Percentiles rank a stretch among this genome's conserved stretches.
phyloP scores from a whole-genome alignment of 352 stramenopile genomes.

The Globisporangium canariense region DNA sequence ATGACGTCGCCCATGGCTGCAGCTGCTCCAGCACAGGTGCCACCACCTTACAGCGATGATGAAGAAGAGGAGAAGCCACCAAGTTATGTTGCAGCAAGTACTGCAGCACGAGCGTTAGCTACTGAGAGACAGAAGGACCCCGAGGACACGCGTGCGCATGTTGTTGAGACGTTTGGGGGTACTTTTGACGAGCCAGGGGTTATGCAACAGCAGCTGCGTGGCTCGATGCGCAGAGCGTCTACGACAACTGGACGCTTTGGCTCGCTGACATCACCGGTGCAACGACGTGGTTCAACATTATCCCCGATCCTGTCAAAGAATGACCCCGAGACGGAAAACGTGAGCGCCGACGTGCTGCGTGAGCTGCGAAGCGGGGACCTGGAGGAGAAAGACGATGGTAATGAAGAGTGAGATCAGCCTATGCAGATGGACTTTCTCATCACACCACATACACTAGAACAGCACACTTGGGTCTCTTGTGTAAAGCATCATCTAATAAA shows the following conservation, averaged over 20 bases:
- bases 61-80: conserved; percentile 6
- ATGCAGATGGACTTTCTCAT: neutral
- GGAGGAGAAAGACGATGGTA: conserved; percentile 5
- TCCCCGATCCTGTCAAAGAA: neutral
- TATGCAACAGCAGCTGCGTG: neutral
- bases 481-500: conserved; percentile 8
- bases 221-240: neutral
- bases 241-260: neutral
- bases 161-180: too few species aligned
- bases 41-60: neutral
- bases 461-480: neutral
- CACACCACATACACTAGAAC: neutral
- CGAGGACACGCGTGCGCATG: conserved; percentile 1
- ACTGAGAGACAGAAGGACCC: neutral
- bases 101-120: neutral
- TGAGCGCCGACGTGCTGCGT: neutral
- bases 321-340: conserved; percentile 1
- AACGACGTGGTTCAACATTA: neutral
- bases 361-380: neutral
- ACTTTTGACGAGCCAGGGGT: too few species aligned
- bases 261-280: neutral
- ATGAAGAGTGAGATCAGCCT: neutral
- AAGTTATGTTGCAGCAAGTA: neutral
- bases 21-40: neutral
- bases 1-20: conserved; percentile 4